Conservation (phyloP, 2,329 filamentous ascomycete genomes). For the Colletotrichum phormii region DNA sequence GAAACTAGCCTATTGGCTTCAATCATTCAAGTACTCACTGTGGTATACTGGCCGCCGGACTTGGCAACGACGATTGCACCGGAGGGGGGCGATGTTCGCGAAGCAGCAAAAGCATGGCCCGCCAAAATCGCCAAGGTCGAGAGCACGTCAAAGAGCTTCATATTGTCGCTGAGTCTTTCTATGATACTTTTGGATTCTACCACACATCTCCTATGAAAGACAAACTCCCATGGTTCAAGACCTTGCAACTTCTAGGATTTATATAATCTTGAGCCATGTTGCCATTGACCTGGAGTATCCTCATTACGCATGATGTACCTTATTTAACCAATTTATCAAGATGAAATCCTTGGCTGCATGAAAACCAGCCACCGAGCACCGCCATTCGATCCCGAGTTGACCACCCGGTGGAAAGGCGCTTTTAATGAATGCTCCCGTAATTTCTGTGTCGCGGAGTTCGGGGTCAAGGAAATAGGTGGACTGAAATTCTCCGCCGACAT, state of each 20-base stretch:
- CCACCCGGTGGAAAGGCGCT: background rate
- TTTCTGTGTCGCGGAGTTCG: background rate
- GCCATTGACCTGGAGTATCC: too few species aligned
- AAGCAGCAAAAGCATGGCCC: slow-evolving; percentile 41
- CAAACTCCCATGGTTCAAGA: too few species aligned
- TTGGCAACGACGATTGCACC: slow-evolving; percentile 63
- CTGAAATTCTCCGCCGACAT: slow-evolving; percentile 16
- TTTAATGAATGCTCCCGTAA: background rate
- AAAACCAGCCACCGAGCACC: background rate
- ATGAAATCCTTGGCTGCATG: slow-evolving; percentile 18
- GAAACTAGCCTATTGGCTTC: background rate
- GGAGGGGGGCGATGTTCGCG: slow-evolving; percentile 53
- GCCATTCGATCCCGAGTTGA: background rate
- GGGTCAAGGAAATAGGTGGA: slow-evolving; percentile 26
- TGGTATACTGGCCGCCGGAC: slow-evolving; percentile 43
- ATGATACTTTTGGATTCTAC: background rate
- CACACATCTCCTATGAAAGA: background rate
- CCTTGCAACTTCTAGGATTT: too few species aligned
- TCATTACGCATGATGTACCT: too few species aligned
- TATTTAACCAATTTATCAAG: background rate
- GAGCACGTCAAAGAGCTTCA: slow-evolving; percentile 23
- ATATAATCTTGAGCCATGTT: too few species aligned
- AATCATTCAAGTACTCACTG: background rate
- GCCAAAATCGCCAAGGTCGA: background rate
- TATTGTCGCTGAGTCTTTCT: background rate